Conservation (phyloP, 208 protist species). For the Trypanosoma rangeli region DNA sequence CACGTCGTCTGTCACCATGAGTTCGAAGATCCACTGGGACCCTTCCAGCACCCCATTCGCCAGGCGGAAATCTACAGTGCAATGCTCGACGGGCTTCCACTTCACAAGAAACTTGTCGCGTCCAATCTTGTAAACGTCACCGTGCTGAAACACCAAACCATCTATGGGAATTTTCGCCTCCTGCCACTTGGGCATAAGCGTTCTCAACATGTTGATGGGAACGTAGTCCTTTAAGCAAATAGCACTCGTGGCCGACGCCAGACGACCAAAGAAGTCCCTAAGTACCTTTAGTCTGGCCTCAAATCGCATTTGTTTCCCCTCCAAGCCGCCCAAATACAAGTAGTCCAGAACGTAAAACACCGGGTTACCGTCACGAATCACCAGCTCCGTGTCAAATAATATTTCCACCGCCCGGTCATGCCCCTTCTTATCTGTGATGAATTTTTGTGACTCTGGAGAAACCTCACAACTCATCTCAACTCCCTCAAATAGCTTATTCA, state of each 20-base stretch:
- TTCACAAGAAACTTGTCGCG: constrained; percentile 73
- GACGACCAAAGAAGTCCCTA: constrained; percentile 47
- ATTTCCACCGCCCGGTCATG: constrained; percentile 43
- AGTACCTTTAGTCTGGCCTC: constrained; percentile 54
- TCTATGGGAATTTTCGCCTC: constrained; percentile 60
- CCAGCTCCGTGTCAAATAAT: constrained; percentile 77
- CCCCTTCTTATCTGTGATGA: background rate
- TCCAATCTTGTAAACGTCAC: constrained; percentile 66
- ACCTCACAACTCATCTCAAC: constrained; percentile 20
- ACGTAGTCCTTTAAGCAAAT: constrained; percentile 78
- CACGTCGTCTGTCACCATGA: constrained; percentile 53
- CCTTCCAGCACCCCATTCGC: constrained; percentile 36
- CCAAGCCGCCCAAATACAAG: constrained; percentile 76
- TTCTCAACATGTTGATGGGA: constrained; percentile 59
- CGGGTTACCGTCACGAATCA: constrained; percentile 26
- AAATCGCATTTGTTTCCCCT: constrained; percentile 53
- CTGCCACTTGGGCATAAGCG: constrained; percentile 55
- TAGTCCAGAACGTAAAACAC: constrained; percentile 79
- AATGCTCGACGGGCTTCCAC: constrained; percentile 85
- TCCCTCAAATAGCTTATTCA: constrained; percentile 66
- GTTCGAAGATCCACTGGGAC: constrained; percentile 48
- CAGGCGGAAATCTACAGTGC: constrained; percentile 85
- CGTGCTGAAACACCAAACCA: constrained; percentile 85
- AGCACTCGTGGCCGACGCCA: constrained; percentile 1
- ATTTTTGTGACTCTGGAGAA: constrained; percentile 13